Evolutionary conservation across 345 rosid genomes (phyloP), one percentile per base, ranked within the genome.

Genomic region (Moricandia arvensis): DNA sequence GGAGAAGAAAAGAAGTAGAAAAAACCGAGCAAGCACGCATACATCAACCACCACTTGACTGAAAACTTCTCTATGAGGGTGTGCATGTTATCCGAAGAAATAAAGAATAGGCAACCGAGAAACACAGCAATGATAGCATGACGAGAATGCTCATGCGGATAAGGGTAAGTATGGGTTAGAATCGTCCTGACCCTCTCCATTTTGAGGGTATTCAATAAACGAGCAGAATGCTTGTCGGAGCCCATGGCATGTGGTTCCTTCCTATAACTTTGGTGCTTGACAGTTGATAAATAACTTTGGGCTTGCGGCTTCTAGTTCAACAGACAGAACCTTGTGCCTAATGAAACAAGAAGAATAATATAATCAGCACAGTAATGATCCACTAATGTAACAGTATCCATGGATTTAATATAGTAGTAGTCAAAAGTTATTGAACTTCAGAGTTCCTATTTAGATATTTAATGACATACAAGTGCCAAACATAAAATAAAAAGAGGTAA

Each of bases 11-110:
- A 92, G 94, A 89, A 92, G 82, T 95, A 95, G 89, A 95, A 95
- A 85, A 95, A 95, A 18, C 99, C 99, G 55, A 95, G 93, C 84
- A 95, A 78, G 74, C 99, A 95, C 6, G 86, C 99, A 87, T 95
- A 95, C 96, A 95, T 95, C 35, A 97, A 90, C 99, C 98, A 95
- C 99, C 99, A 95, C 77, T 95, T 95, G 72, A 95, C 97, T 75
- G 81, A 78, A 60, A 95, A 85, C 85, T 95, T 95, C 35, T 90
- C 99, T 16, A 95, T 79, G 59, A 95, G 93, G 16, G 98, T 95
- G 71, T 88, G 99, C 87, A 95, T 92, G 80, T 95, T 95, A 76
- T 95, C 99, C 1, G 97, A 92, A 1, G 99, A 95, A 71, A 95
- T 95, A 80, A 95, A 95, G 80, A 95, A 95, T 65, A 95, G 79